Conservation (phyloP, 2,329 filamentous ascomycete genomes). For the Macrophomina tecta region DNA sequence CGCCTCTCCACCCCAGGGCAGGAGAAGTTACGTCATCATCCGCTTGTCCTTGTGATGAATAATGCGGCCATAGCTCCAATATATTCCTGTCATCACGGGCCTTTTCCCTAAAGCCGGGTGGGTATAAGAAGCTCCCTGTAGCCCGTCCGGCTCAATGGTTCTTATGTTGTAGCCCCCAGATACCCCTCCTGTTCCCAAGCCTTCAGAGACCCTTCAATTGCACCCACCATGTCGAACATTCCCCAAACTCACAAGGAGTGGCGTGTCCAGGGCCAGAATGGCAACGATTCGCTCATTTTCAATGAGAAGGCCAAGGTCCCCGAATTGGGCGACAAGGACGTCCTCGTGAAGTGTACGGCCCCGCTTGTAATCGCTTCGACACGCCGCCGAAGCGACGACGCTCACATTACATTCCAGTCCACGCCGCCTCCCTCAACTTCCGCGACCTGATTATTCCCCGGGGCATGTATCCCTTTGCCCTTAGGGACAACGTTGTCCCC, state of each 20-base stretch:
- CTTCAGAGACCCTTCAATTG: too few species aligned
- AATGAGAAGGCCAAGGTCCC: conserved; percentile 61
- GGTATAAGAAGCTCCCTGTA: background rate
- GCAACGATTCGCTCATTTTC: conserved; percentile 66
- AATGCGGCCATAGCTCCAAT: conserved; percentile 11
- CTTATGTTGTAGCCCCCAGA: too few species aligned
- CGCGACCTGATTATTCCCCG: conserved; percentile 56
- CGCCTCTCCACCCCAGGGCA: background rate
- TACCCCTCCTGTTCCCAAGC: too few species aligned
- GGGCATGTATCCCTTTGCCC: conserved; percentile 45
- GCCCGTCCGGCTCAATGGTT: background rate
- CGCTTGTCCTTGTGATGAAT: background rate
- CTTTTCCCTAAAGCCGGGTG: background rate
- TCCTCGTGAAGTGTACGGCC: conserved; percentile 67
- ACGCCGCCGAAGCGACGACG: background rate
- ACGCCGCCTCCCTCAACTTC: conserved; percentile 57
- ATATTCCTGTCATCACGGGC: background rate
- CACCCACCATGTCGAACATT: conserved; percentile 29
- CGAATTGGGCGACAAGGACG: conserved; percentile 70
- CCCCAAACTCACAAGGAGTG: conserved; percentile 62
- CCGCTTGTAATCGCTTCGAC: background rate
- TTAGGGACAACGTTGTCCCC: conserved; percentile 50
- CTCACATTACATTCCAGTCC: conserved; percentile 42
- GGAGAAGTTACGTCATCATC: conserved; percentile 1
- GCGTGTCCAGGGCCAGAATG: conserved; percentile 59